Evolutionary conservation across 1,284 basidiomycete species (phyloP), one percentile per base, ranked within the genome.

Genomic region (Blastosporella zonata): DNA sequence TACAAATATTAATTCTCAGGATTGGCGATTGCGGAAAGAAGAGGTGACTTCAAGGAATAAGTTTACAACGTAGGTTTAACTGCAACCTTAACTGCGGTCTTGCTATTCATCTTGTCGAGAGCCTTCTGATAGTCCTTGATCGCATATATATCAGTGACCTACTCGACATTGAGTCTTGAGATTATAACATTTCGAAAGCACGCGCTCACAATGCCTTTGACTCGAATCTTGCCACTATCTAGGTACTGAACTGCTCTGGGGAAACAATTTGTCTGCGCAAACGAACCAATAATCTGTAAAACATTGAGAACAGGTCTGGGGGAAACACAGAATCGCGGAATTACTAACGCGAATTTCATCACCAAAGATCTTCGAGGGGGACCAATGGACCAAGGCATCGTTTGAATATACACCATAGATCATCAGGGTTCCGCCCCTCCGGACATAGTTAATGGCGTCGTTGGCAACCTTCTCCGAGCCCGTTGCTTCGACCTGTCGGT

Each of bases 211-310:
- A 93, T 90, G 38, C 90, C 90, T 66, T 88, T 85, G 38, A 88
- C 82, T 47, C 76, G 82, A 62, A 94, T 74, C 70, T 90, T 92
- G 25, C 89, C 87, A 59, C 81, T 83, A 62, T 93, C 90, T 49
- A 93, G 79, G 64, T 93, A 91, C n/a, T 83, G 84, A 41, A 94
- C 81, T 6, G 91, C 89, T 39, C 91, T 84, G 47, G 90, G 88
- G 79, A 94, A 93, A 70, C 90, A 93, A 69, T 80, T 81, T 6
- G 82, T 85, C 63, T 93, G 90, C 8, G 88, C 84, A 70, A 92
- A 92, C 1, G 89, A 92, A 27, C 89, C 89, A 56, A 92, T 86
- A 60, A 93, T 90, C 85, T 87, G 54, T 6, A 49, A n/a, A 29
- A 2, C 50, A 10, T 27, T 41, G 43, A 59, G 36, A 36, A 56